Percentiles rank a stretch among this genome's conserved stretches.
These are phyloP conservation scores for Aureobasidium melanogenum DNA, from an alignment of 2,329 filamentous ascomycete genomes.

Conservation along the genomic window DNA sequence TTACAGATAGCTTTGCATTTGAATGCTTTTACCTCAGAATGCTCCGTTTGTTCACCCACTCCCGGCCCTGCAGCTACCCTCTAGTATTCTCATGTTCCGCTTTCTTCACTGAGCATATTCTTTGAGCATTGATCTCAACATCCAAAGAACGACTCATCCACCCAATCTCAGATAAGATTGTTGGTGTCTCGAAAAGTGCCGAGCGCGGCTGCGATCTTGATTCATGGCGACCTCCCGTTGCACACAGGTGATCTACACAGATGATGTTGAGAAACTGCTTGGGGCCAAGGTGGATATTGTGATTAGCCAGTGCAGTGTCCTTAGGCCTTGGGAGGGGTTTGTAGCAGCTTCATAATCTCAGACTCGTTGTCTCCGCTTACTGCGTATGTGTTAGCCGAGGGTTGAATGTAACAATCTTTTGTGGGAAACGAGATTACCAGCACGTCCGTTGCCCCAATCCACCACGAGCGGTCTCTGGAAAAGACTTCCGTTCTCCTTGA, in stretches of 20 bases:
- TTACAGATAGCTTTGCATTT: not conserved
- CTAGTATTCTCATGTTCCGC: not conserved
- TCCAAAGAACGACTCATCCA: not conserved
- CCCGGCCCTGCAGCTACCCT: constrained; percentile 8
- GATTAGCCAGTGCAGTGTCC: too few relatives aligned
- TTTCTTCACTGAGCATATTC: too few relatives aligned
- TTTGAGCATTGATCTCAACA: not conserved
- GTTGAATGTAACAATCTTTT: not conserved
- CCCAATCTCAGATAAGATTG: not conserved
- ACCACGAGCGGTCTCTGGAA: constrained; percentile 78
- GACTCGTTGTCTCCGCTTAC: constrained; percentile 72
- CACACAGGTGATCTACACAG: not conserved
- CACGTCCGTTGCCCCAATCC: constrained; percentile 89
- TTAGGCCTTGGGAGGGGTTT: not conserved
- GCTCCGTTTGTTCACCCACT: not conserved
- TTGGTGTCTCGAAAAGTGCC: not conserved
- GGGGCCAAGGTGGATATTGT: not conserved
- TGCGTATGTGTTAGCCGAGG: constrained; percentile 21
- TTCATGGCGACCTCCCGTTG: not conserved
- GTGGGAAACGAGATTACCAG: constrained; percentile 37
- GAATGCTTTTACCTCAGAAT: not conserved
- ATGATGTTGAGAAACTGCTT: not conserved
- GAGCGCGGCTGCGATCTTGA: too few relatives aligned
- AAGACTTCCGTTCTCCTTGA: constrained; percentile 58
- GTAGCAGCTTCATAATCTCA: constrained; percentile 49